phyloP scores from a whole-genome alignment of 2,329 filamentous ascomycete genomes.

The Cladosporium cucumerinum region DNA sequence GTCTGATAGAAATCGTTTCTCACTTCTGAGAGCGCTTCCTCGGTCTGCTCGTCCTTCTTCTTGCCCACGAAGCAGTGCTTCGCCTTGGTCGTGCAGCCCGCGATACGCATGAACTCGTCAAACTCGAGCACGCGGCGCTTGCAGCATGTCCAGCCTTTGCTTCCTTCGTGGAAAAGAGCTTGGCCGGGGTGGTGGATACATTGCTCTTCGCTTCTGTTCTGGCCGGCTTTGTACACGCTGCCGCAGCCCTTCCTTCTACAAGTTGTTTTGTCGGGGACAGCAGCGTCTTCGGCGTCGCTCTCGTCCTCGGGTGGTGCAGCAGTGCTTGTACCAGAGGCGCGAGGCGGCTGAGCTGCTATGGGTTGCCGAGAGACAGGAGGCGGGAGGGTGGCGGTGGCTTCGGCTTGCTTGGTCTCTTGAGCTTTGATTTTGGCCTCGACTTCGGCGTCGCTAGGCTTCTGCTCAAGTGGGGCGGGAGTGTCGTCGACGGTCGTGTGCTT shows the following conservation, averaged over 20 bases:
- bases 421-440: conserved; percentile 33
- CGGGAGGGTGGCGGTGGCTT: conserved; percentile 20
- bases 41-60: conserved; percentile 55
- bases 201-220: conserved; percentile 64
- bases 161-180: conserved; percentile 95
- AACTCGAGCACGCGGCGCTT: conserved; percentile 94
- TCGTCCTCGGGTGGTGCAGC: conserved; percentile 71
- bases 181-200: conserved; percentile 87
- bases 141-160: conserved; percentile 96
- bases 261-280: conserved; percentile 68
- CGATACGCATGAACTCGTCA: conserved; percentile 95
- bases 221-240: conserved; percentile 59
- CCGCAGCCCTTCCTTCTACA: conserved; percentile 79
- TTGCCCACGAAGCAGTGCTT: conserved; percentile 81
- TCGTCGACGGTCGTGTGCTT: conserved; percentile 87
- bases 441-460: conserved; percentile 26
- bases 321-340: conserved; percentile 35
- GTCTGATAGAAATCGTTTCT: conserved; percentile 98
- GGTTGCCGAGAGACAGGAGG: conserved; percentile 31
- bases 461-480: conserved; percentile 44
- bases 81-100: conserved; percentile 79
- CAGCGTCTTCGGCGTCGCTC: conserved; percentile 73
- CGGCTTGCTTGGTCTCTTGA: conserved; percentile 24
- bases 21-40: conserved; percentile 76
- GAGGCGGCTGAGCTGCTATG: conserved; percentile 28